Conservation (phyloP, 345 rosid genomes). For the Anastatica hierochuntica region DNA sequence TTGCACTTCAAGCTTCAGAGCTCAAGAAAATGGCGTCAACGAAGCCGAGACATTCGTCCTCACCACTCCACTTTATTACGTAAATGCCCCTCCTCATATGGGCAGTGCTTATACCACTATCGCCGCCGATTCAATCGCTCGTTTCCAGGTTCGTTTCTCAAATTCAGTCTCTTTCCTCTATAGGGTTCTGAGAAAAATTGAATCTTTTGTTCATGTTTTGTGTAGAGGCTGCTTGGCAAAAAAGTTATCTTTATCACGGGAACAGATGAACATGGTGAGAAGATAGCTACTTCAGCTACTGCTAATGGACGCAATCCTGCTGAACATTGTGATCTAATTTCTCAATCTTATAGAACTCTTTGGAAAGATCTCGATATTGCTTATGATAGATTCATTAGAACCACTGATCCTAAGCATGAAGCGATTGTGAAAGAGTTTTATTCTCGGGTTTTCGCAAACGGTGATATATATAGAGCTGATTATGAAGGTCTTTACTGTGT, state of each 20-base stretch:
- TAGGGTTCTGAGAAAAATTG: background rate
- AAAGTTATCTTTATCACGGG: constrained; percentile 80
- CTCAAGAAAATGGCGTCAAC: background rate
- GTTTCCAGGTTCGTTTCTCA: constrained; percentile 63
- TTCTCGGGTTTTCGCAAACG: constrained; percentile 66
- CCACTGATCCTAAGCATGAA: constrained; percentile 88
- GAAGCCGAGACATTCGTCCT: constrained; percentile 45
- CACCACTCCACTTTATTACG: constrained; percentile 94
- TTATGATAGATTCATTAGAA: constrained; percentile 78
- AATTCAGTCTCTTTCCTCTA: background rate
- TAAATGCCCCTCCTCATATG: constrained; percentile 99
- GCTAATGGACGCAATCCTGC: constrained; percentile 53
- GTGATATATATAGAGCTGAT: constrained; percentile 82
- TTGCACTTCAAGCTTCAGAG: constrained; percentile 28
- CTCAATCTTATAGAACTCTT: constrained; percentile 59
- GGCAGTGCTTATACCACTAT: constrained; percentile 98
- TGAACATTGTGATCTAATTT: constrained; percentile 76
- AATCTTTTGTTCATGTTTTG: background rate
- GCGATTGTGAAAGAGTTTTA: constrained; percentile 81
- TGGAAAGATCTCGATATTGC: constrained; percentile 60
- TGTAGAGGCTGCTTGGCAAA: constrained; percentile 81
- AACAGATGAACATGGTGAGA: constrained; percentile 95
- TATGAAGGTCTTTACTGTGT: constrained; percentile 92
- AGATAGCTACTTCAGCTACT: constrained; percentile 78
- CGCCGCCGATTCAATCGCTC: constrained; percentile 89